Percentiles rank a stretch among this genome's conserved stretches.
phyloP scores from a whole-genome alignment of 305 asterid genomes.

The Solanum chacoense region DNA sequence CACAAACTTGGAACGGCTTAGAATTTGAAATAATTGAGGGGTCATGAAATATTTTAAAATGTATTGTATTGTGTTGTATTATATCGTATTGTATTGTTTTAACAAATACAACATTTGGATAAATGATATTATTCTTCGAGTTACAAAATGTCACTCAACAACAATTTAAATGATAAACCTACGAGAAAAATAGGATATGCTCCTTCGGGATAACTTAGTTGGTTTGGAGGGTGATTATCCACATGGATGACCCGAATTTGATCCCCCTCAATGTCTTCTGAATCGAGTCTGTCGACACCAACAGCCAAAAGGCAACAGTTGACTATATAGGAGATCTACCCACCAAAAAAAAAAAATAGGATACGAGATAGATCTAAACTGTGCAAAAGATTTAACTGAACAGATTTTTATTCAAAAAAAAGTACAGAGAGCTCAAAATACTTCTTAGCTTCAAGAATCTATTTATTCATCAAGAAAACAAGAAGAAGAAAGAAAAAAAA shows the following conservation, averaged over 20 bases:
- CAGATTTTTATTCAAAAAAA: background rate
- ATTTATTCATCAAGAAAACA: background rate
- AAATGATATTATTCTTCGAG: too few relatives aligned
- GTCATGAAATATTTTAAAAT: background rate
- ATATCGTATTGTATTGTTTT: too few relatives aligned
- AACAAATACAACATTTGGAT: too few relatives aligned
- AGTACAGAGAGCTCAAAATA: background rate
- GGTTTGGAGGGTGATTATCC: background rate
- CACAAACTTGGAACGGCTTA: background rate
- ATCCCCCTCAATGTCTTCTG: background rate
- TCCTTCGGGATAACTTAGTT: background rate
- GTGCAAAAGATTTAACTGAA: background rate
- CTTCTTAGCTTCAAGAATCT: background rate
- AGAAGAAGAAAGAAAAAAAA: background rate
- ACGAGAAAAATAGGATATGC: background rate
- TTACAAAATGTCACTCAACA: too few relatives aligned
- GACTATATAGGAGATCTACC: background rate
- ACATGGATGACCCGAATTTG: fast-evolving
- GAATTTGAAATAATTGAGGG: background rate
- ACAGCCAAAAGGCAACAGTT: too few relatives aligned
- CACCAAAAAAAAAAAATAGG: background rate
- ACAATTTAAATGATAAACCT: background rate
- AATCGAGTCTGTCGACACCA: background rate
- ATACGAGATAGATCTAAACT: background rate
- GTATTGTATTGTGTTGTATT: too few relatives aligned